Evolutionary conservation across 345 rosid genomes (phyloP).

Genomic region (Cardiospermum halicacabum): DNA sequence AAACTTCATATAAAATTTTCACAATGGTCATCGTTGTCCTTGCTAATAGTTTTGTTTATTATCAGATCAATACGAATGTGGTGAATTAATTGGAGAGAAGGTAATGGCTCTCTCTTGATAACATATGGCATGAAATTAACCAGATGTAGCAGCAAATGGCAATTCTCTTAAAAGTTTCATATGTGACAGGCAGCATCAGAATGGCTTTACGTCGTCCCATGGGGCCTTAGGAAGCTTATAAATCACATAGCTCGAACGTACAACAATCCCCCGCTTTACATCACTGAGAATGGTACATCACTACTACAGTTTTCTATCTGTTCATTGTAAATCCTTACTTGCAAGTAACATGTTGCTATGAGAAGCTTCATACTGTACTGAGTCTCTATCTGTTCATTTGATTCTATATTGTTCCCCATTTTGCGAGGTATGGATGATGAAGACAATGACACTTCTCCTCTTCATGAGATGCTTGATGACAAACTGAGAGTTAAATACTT

Average conservation of each 20-base stretch:
- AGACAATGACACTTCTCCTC: slow-evolving; percentile 48
- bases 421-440: slow-evolving; percentile 90
- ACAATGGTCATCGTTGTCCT: not conserved
- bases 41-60: slow-evolving; percentile 15
- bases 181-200: slow-evolving; percentile 81
- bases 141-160: not conserved
- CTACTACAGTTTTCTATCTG: not conserved
- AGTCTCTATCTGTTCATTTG: slow-evolving; percentile 4
- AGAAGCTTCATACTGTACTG: not conserved
- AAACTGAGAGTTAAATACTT: slow-evolving; percentile 62
- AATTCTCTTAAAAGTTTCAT: slow-evolving; percentile 19
- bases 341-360: slow-evolving; percentile 7
- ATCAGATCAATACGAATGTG: slow-evolving; percentile 70
- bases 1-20: not conserved
- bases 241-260: slow-evolving; percentile 56
- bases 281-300: slow-evolving; percentile 76
- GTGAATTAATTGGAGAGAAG: slow-evolving; percentile 76
- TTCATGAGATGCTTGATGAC: slow-evolving; percentile 81
- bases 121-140: not conserved
- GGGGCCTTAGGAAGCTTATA: slow-evolving; percentile 78
- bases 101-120: slow-evolving; percentile 27
- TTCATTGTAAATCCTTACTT: no score
- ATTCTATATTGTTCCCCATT: not conserved
- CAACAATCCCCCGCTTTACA: slow-evolving; percentile 55
- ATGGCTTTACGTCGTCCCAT: slow-evolving; percentile 88